Evolutionary conservation across 495 filamentous ascomycete species (phyloP), one percentile per base, ranked within the genome.

Genomic region (Hyaloscypha variabilis): DNA sequence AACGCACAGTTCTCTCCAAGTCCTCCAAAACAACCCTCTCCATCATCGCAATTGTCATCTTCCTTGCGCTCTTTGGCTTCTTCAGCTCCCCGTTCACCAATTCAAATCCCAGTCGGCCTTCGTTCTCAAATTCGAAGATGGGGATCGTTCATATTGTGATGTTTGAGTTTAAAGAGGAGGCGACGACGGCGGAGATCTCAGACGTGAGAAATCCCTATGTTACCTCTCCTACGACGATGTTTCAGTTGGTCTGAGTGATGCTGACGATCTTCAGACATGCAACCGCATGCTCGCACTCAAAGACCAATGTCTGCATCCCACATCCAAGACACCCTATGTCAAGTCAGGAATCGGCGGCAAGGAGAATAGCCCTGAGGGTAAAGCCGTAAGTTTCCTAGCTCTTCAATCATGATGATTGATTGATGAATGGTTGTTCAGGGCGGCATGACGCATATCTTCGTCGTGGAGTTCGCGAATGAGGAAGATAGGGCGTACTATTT

Each of bases 311-410:
- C 11, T 82, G 0, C 81, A 83, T 51, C 79, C 82, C 8, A 76
- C 69, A 1, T 75, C 76, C 4, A 64, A 82, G 24, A 73, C 75
- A 29, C 80, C 79, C 0, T 92, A 91, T 68, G 85, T 92, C 66
- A 78, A 77, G 56, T 78, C 83, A 0, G 68, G 81, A 5, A 83
- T 78, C 3, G 89, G 86, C 2, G 89, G 90, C 0, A 75, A 69
- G 57, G 83, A 91, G 66, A 90, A 87, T 69, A 90, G 86, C 1
- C 73, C 74, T 0, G 89, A 91, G 74, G 87, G 83, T 5, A 71
- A 81, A 6, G 81, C 87, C 70, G 89, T 91, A 65, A 49, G 46
- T 50, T 34, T 30, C 21, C 3, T 23, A 8, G 17, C 24, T 50
- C 28, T 10, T 49, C 30, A 49, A 8, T 29, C 10, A 77, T 60